Conservation (phyloP, 495 filamentous ascomycete genomes). For the Pyronema omphalodes region DNA sequence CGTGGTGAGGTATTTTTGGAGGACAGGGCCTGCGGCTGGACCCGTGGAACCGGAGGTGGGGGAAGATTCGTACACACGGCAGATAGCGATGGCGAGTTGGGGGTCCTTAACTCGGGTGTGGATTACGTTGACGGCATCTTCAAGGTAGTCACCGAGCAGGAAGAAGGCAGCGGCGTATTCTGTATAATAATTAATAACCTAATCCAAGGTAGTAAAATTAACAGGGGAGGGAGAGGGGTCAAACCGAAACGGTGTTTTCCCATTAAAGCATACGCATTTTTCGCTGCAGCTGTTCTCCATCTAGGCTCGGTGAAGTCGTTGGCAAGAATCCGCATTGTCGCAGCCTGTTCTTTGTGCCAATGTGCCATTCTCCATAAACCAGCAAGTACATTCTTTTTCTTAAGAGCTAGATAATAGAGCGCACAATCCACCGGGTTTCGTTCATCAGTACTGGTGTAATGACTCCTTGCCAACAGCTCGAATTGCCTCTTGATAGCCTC, state of each 20-base stretch:
- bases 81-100: constrained; percentile 79
- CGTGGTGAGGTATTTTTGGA: constrained; percentile 58
- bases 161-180: constrained; percentile 96
- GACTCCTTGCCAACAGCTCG: constrained; percentile 74
- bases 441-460: constrained; percentile 73
- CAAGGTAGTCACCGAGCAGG: constrained; percentile 67
- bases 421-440: constrained; percentile 91
- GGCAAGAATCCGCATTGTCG: constrained; percentile 55
- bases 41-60: constrained; percentile 27
- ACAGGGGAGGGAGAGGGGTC: constrained; percentile 10
- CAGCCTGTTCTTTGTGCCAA: constrained; percentile 70
- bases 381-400: constrained; percentile 78
- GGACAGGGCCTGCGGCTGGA: constrained; percentile 48
- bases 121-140: constrained; percentile 71
- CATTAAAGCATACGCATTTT: constrained; percentile 94
- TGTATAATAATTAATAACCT: constrained; percentile 22
- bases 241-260: constrained; percentile 75
- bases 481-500: constrained; percentile 61
- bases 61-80: constrained; percentile 52
- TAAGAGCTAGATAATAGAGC: constrained; percentile 74
- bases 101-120: constrained; percentile 68
- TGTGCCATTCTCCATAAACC: constrained; percentile 91
- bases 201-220: constrained; percentile 2
- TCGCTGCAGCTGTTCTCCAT: constrained; percentile 80
- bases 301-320: constrained; percentile 75